Evolutionary conservation across 2,329 filamentous ascomycete genomes (phyloP), one percentile per base, ranked within the genome.

Genomic region (Coniochaeta sp.): DNA sequence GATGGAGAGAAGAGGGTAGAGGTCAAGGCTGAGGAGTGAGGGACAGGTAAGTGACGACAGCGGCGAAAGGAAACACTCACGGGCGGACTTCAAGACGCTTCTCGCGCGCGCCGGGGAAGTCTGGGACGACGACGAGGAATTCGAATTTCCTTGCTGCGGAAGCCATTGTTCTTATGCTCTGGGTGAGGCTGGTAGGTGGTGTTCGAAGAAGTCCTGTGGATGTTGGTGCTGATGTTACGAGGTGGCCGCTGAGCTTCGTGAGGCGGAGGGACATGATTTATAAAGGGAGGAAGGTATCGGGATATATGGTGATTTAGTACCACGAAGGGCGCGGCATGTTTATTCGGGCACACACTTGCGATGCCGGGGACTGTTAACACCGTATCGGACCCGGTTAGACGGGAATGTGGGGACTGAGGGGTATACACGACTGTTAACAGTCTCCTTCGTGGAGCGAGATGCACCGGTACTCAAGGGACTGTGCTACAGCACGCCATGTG

Each of bases 51-150:
- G 19, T 50, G 28, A 28, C 55, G 26, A 28, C 44, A 28, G 6
- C 22, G 44, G 8, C 6, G 28, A 52, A 17, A n/a, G 17, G 47
- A 1, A 40, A 14, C 9, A 76, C 82, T 67, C 71, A 87, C 84
- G 77, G 71, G 63, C 85, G 78, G 54, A 86, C 79, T 65, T 85
- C 81, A 28, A 89, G 74, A 59, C 88, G 79, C 78, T 88, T 88
- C 64, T 79, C 79, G 62, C 81, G 74, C 22, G 73, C 77, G 44
- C 81, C 85, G 1, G 85, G 81, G 71, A 85, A 83, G 72, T 91
- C 88, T 14, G 86, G 88, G 40, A 90, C 70, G 61, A 91, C 78
- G 66, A 88, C 86, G 40, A 91, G 81, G 78, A 86, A 91, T 72
- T 90, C 86, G 62, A 76, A 81, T 69, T 81, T 82, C 65, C 71